phyloP scores from a whole-genome alignment of 768 basidiomycete genomes.

The Auriscalpium microsporum region DNA sequence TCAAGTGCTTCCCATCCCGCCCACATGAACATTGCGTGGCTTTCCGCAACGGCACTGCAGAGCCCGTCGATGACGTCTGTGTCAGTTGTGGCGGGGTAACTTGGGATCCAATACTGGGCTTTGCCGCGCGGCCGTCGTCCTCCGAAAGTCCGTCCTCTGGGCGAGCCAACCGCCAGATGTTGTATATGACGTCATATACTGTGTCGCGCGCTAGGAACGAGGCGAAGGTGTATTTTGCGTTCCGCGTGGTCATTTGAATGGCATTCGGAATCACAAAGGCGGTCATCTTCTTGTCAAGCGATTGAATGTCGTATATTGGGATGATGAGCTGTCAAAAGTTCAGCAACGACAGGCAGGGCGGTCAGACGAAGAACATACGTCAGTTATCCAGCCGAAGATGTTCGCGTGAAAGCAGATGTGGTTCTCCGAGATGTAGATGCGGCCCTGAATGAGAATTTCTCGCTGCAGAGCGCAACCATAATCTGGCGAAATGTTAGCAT shows the following conservation, averaged over 20 bases:
- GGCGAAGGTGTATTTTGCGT: slow-evolving; percentile 86
- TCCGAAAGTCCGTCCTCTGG: slow-evolving; percentile 40
- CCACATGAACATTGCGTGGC: slow-evolving; percentile 71
- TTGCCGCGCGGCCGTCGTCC: slow-evolving; percentile 1
- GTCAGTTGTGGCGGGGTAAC: neutral
- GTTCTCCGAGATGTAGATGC: slow-evolving; percentile 96
- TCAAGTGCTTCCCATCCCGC: slow-evolving; percentile 57
- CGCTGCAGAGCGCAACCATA: slow-evolving; percentile 96
- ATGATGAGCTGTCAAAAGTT: slow-evolving; percentile 58
- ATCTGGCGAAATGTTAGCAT: slow-evolving; percentile 41
- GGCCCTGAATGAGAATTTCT: slow-evolving; percentile 93
- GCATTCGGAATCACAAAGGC: slow-evolving; percentile 97
- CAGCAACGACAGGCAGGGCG: neutral
- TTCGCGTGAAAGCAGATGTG: slow-evolving; percentile 99
- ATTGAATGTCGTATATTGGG: slow-evolving; percentile 78
- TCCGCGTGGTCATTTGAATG: slow-evolving; percentile 78
- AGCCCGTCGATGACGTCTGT: slow-evolving; percentile 2
- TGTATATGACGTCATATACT: slow-evolving; percentile 90
- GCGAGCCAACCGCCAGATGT: slow-evolving; percentile 89
- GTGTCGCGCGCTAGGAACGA: slow-evolving; percentile 96
- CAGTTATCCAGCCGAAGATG: slow-evolving; percentile 98
- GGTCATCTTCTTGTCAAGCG: slow-evolving; percentile 95
- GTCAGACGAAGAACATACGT: slow-evolving; percentile 46
- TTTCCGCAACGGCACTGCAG: slow-evolving; percentile 30
- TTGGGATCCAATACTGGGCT: slow-evolving; percentile 2